Base-by-base conservation (phyloP, 352 stramenopile species). In the Plasmopara viticola region DNA sequence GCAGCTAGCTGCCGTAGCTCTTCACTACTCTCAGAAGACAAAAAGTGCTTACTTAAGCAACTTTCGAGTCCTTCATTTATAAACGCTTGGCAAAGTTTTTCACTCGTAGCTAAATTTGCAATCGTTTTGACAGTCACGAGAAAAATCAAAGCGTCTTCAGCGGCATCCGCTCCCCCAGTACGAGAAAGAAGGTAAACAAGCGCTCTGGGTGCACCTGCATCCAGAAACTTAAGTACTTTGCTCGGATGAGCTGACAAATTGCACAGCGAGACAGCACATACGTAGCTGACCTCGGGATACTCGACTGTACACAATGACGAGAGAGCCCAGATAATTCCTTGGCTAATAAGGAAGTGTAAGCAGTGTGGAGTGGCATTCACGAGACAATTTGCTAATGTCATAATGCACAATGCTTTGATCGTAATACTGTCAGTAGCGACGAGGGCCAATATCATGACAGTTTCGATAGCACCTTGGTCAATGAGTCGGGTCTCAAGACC, bases 261-360 rank as follows among this genome's bases (percentile, higher is more conserved):
- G 57, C 81, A 91, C 14, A 91, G 54, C n/a, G 74, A 87, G 9
- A 86, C 66, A 0, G 78, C 81, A 37, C 81, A 91, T 5, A 72
- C 78, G 6, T 69, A 66, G 35, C 68, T 70, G 10, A 77, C 74
- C 42, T 87, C 76, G 1, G 58, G 47, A 4, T 70, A 77, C n/a
- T 87, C 55, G 4, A 90, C 63, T 6, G 66, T 57, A n/a, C 71
- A 74, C n/a, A 91, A 60, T 8, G 81, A 87, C 0, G 72, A 66
- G 6, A 91, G 53, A 4, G 81, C 78, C 81, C 81, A 91, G 45
- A 90, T 84, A 51, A 90, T 72, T 1, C 81, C 78, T 48, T 90
- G 20, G 20, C 20, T 25, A 25, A 25, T 25, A 3, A 25, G 20
- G 20, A 25, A 25, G 1, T 25, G 20, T 25, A 25, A 25, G 3